Conservation (phyloP, 179 eudicot species). For the Spergularia azorica region DNA sequence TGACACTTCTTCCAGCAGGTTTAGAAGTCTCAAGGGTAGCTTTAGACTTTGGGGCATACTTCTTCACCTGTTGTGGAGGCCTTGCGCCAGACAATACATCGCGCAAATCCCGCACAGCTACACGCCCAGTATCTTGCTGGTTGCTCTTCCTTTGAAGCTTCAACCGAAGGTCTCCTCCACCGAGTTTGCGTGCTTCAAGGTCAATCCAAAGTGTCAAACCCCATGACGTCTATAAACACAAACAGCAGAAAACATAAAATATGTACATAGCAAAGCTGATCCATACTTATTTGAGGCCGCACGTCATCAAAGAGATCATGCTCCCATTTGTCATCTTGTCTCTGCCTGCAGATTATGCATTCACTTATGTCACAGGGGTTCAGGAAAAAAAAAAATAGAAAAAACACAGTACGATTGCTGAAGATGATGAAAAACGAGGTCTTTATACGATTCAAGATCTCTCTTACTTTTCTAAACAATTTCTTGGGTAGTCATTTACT, state of each 20-base stretch:
- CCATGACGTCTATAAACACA: conserved; percentile 25
- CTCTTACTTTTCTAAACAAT: no score
- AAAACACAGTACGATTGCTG: not conserved
- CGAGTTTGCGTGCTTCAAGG: conserved; percentile 58
- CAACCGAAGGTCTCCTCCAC: conserved; percentile 76
- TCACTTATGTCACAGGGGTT: conserved; percentile 11
- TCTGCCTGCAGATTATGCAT: conserved; percentile 59
- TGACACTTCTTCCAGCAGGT: conserved; percentile 59
- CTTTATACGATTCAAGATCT: no score
- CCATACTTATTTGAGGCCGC: conserved; percentile 63
- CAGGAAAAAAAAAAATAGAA: not conserved
- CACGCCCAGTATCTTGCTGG: conserved; percentile 52
- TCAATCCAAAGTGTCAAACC: conserved; percentile 44
- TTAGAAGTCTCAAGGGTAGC: conserved; percentile 49
- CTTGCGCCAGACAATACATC: conserved; percentile 77
- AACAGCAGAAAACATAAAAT: conserved; percentile 26
- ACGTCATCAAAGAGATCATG: conserved; percentile 74
- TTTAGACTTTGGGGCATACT: conserved; percentile 54
- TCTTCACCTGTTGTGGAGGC: conserved; percentile 44
- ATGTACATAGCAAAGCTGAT: conserved; percentile 28
- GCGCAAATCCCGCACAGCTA: conserved; percentile 77
- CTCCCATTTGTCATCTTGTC: conserved; percentile 96
- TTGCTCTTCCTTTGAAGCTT: conserved; percentile 76
- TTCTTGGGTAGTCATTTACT: no score
- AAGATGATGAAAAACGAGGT: no score